phyloP scores from a whole-genome alignment of 2,329 filamentous ascomycete species.

The Fusarium poae region DNA sequence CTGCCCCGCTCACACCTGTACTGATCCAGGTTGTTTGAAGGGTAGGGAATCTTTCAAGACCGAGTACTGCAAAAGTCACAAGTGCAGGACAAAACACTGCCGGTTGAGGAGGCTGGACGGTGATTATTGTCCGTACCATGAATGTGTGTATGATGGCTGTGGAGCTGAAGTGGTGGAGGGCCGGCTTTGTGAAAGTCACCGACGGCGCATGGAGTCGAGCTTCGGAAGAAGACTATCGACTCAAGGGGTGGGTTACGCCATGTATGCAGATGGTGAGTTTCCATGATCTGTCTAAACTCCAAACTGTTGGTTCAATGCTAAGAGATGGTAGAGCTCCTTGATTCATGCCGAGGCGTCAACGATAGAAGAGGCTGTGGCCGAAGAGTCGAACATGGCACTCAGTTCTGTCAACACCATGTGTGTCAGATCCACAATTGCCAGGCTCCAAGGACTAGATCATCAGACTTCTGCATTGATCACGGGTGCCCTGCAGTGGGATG shows the following conservation, averaged over 20 bases:
- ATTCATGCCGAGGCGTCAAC: conserved; percentile 19
- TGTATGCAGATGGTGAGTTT: conserved; percentile 47
- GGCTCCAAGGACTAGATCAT: conserved; percentile 23
- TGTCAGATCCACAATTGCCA: conserved; percentile 45
- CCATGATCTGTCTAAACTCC: not conserved
- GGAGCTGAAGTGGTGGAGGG: conserved; percentile 36
- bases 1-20: conserved; percentile 50
- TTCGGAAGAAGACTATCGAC: conserved; percentile 23
- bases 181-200: conserved; percentile 45
- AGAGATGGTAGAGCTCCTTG: conserved; percentile 26
- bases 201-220: conserved; percentile 19
- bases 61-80: conserved; percentile 48
- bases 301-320: not conserved
- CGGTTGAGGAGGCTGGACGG: conserved; percentile 36
- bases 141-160: conserved; percentile 48
- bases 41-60: conserved; percentile 17
- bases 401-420: conserved; percentile 42
- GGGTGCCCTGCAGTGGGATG: conserved; percentile 36
- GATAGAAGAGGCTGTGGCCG: conserved; percentile 27
- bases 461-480: conserved; percentile 40
- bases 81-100: conserved; percentile 45
- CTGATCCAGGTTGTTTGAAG: conserved; percentile 44
- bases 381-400: conserved; percentile 16
- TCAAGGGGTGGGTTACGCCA: conserved; percentile 29
- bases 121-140: conserved; percentile 46